Percentiles rank a stretch among this genome's conserved stretches.
phyloP scores from a whole-genome alignment of 2,329 filamentous ascomycete species.

The Phaeophleospora eucalypticola region DNA sequence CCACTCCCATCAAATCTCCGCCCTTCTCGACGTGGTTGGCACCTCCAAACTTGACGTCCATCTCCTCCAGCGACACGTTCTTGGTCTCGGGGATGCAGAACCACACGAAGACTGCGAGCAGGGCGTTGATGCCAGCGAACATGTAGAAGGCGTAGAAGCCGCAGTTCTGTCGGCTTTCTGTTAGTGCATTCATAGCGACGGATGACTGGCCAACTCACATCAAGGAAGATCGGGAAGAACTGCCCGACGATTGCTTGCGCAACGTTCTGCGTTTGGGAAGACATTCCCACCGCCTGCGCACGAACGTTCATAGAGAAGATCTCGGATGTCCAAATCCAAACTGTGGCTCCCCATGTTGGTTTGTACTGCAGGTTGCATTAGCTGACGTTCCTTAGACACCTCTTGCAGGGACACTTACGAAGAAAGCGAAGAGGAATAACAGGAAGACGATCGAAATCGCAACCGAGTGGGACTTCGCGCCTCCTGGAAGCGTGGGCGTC shows the following conservation, averaged over 20 bases:
- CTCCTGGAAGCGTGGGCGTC: slow-evolving; percentile 52
- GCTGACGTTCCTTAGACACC: too few relatives aligned
- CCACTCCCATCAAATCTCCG: slow-evolving; percentile 42
- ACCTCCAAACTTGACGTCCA: slow-evolving; percentile 55
- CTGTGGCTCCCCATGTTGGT: slow-evolving; percentile 65
- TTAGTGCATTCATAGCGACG: background rate
- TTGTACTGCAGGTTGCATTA: too few relatives aligned
- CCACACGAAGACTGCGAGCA: slow-evolving; percentile 38
- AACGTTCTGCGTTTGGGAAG: slow-evolving; percentile 53
- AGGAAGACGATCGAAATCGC: slow-evolving; percentile 67
- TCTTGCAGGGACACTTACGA: too few relatives aligned
- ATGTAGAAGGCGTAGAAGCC: slow-evolving; percentile 56
- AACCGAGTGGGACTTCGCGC: slow-evolving; percentile 55
- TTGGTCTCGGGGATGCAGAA: slow-evolving; percentile 41
- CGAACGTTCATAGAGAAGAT: slow-evolving; percentile 70
- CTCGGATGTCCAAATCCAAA: slow-evolving; percentile 68
- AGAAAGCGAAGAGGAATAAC: slow-evolving; percentile 15
- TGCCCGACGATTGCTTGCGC: slow-evolving; percentile 66
- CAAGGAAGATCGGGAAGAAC: too few relatives aligned
- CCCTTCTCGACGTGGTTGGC: slow-evolving; percentile 54
- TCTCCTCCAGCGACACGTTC: slow-evolving; percentile 51
- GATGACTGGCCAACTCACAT: too few relatives aligned
- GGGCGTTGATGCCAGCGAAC: slow-evolving; percentile 47
- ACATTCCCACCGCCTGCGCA: slow-evolving; percentile 67
- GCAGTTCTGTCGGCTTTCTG: slow-evolving; percentile 49